Base-by-base conservation (phyloP, 768 basidiomycete genomes). In the Kwoniella shandongensis region DNA sequence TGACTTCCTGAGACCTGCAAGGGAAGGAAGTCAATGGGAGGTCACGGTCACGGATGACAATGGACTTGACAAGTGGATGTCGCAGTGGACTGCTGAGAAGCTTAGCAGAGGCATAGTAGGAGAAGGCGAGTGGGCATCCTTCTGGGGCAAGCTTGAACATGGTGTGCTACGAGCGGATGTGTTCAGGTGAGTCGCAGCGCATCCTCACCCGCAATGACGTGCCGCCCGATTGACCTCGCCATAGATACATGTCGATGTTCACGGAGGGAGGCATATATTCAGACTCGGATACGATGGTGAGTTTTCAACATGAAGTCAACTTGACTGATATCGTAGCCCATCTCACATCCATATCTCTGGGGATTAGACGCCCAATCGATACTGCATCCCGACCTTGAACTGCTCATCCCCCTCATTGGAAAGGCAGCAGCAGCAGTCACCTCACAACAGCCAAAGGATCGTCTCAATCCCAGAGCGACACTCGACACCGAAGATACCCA, bases 311-410 rank as follows among this genome's bases (percentile, higher is more conserved):
- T 13, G 7, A 22, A 49, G 18, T 18, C 35, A 5, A 7, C 17
- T 20, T 10, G 10, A 57, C 25, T 36, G 50, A 42, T 50, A 30
- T 17, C 5, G 22, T 32, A 60, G 58, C 62, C 62, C 25, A 54
- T 64, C n/a, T 45, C 59, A 22, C 62, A 64, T 39, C 62, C 62
- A 10, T 64, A 56, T 32, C 25, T 64, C 17, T 64, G 62, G 62
- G 62, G 62, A 4, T 12, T 51, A 5, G 35, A 49, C 8, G 62
- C 62, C 4, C 42, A 49, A 22, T 48, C 50, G 3, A 41, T 57
- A 10, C 45, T 58, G 17, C 44, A 48, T 25, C 54, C 59, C 12
- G 59, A 64, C 32, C 42, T 64, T 20, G 50, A 55, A 41, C 6
- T 17, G 38, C 48, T 57, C 20, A 18, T 53, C 17, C 17, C 17